Conservation (phyloP, 352 stramenopile species). For the Globisporangium iwayamae region DNA sequence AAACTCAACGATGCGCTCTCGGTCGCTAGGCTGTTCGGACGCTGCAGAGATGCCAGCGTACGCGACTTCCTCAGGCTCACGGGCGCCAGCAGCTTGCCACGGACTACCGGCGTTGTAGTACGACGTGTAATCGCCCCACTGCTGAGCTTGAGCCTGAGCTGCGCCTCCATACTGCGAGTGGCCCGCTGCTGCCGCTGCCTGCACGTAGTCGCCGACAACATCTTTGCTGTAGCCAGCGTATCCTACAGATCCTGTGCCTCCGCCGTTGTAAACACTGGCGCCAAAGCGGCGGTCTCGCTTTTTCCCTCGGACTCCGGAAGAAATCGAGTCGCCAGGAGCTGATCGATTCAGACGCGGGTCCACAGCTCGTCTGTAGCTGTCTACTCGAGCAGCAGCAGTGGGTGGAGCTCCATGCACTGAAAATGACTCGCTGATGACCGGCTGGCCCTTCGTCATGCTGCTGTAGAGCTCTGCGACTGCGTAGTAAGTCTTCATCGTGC, state of each 20-base stretch:
- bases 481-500: conserved; percentile 41
- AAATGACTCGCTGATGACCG: conserved; percentile 20
- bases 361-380: conserved; percentile 15
- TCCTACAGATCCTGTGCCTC: neutral
- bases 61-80: conserved; percentile 1
- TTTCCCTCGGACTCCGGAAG: conserved; percentile 5
- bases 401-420: conserved; percentile 8
- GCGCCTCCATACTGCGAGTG: conserved; percentile 21
- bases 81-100: neutral
- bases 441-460: conserved; percentile 35
- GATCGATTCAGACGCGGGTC: conserved; percentile 29
- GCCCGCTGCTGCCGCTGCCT: conserved; percentile 23
- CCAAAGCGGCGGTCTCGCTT: conserved; percentile 11
- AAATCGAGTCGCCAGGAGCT: conserved; percentile 10
- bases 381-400: neutral
- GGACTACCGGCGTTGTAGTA: conserved; percentile 8
- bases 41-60: neutral
- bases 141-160: neutral
- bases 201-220: conserved; percentile 15
- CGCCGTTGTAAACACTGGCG: neutral
- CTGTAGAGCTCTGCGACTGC: conserved; percentile 77
- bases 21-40: neutral
- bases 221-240: conserved; percentile 23
- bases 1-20: conserved; percentile 19
- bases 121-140: conserved; percentile 23